Percentiles rank a stretch among this genome's conserved stretches.
Evolutionary conservation across 257 asterid genomes (phyloP).

Genomic region (Solanum tarijense): DNA sequence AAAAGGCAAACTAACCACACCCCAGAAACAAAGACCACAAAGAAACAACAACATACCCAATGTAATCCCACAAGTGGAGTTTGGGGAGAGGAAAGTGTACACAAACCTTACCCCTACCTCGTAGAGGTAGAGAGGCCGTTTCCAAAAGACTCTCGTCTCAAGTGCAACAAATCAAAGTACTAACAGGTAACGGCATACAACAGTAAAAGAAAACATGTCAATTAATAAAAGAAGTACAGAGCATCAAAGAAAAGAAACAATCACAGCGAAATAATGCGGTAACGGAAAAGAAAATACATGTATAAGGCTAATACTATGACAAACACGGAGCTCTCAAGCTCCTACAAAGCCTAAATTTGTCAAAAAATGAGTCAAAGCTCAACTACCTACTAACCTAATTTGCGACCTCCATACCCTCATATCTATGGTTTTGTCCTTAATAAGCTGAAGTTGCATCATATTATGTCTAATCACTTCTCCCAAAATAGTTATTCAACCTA

Average conservation of each 20-base stretch:
- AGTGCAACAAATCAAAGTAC: background rate
- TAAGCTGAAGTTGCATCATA: background rate
- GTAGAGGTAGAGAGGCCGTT: background rate
- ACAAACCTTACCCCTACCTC: background rate
- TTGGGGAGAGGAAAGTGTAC: background rate
- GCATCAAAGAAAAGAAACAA: background rate
- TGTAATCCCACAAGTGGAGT: background rate
- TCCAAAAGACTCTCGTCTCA: background rate
- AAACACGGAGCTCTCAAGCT: background rate
- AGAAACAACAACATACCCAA: background rate
- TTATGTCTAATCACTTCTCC: background rate
- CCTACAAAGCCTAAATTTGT: background rate
- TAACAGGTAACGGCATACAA: background rate
- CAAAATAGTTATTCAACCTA: background rate
- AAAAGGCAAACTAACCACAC: background rate
- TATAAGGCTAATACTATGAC: background rate
- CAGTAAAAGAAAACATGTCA: background rate
- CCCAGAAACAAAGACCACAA: background rate
- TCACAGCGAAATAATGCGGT: background rate
- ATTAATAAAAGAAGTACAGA: background rate
- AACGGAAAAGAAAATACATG: background rate
- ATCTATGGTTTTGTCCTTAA: background rate
- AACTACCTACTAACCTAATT: background rate
- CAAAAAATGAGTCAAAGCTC: background rate
- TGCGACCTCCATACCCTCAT: background rate